Conservation (phyloP, 2,329 filamentous ascomycete species). For the Trichoderma koningii region DNA sequence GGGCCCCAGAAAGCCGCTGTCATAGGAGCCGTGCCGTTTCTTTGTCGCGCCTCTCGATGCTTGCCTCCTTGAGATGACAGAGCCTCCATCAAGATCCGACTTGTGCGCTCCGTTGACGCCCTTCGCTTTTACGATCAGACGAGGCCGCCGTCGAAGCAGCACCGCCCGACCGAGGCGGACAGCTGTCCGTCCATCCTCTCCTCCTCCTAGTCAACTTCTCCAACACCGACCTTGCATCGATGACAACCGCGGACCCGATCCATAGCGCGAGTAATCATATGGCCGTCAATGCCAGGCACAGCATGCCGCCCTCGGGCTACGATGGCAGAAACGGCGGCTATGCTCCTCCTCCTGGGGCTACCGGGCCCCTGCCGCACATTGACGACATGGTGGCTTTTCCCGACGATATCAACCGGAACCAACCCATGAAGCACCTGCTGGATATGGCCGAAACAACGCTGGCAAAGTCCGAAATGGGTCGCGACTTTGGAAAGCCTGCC, state of each 20-base stretch:
- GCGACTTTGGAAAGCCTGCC: slow-evolving; percentile 68
- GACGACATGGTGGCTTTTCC: slow-evolving; percentile 53
- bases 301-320: slow-evolving; percentile 36
- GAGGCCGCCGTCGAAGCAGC: not conserved
- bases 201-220: not conserved
- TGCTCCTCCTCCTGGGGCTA: slow-evolving; percentile 31
- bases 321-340: slow-evolving; percentile 36
- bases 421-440: slow-evolving; percentile 57
- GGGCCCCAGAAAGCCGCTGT: slow-evolving; percentile 16
- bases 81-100: not conserved
- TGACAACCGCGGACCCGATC: slow-evolving; percentile 28
- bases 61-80: slow-evolving; percentile 23
- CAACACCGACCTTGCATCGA: slow-evolving; percentile 2
- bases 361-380: slow-evolving; percentile 52
- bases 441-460: slow-evolving; percentile 55
- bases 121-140: not conserved
- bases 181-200: not conserved
- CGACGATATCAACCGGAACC: slow-evolving; percentile 51
- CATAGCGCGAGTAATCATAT: slow-evolving; percentile 37
- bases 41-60: slow-evolving; percentile 19
- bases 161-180: slow-evolving; percentile 11
- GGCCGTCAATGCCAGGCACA: slow-evolving; percentile 38
- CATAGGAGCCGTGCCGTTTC: slow-evolving; percentile 11
- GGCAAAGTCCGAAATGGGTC: slow-evolving; percentile 61
- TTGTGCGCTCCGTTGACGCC: slow-evolving; percentile 7